Base-by-base conservation (phyloP, 805 yeast genomes). In the Saccharomycopsis guyanensis region DNA sequence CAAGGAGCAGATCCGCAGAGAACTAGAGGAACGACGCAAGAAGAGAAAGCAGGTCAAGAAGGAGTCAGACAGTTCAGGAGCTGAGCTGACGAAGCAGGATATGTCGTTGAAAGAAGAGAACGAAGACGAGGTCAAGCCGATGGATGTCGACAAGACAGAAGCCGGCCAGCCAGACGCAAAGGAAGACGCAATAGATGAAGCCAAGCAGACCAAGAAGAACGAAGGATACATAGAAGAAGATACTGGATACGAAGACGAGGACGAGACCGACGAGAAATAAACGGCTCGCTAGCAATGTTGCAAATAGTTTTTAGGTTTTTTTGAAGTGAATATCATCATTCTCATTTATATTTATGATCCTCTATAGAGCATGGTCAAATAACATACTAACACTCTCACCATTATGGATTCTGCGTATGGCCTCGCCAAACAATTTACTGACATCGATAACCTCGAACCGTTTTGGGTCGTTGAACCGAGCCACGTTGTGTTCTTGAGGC, bases 351-450 rank as follows among this genome's bases (percentile, higher is more conserved):
- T n/a, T n/a, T n/a, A n/a, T n/a, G n/a, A n/a, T 10, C 29, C 10
- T n/a, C 42, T 45, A 63, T 66, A 70, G 66, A 5, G 71, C 94
- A 56, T 85, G 89, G 57, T 88, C 96, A 66, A 89, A 93, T 51
- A 93, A 70, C 86, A 87, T 83, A 16, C 95, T 82, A 15, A 93
- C 95, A 13, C 91, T 80, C 68, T 93, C 99, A 55, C 99, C 99
- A 56, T 93, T 93, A 64, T 93, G 95, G 42, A 93, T 91, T 63
- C 99, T 75, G 62, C 99, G 74, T 38, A 93, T 87, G 1, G 97
- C 91, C 65, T 93, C 99, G 15, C 94, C 96, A 56, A 93, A 83
- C 16, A 93, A 76, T 48, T 84, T 71, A 7, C 95, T 80, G 5
- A 93, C 93, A 56, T 93, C 98, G 56, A 93, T 69, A 7, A 91